Base-by-base conservation (phyloP, 306 rosid species). In the Oxytropis ochrocephala region DNA sequence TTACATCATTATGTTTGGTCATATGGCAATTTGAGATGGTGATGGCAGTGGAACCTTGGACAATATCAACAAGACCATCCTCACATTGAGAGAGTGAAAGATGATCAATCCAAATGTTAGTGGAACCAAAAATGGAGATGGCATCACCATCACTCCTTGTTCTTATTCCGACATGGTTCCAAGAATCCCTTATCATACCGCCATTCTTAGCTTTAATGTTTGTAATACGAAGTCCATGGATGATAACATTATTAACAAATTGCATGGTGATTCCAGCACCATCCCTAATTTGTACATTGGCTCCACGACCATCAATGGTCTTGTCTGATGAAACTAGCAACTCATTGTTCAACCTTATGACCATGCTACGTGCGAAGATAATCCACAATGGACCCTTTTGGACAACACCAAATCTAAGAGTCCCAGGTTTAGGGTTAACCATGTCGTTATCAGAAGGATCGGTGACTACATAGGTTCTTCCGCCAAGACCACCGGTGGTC, bases 61-160 rank as follows among this genome's bases (percentile, higher is more conserved):
- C 51, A 11, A 74, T 2, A 44, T 74, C 79, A 2, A 74, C 13
- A 13, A 74, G 79, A 32, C 79, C 79, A 65, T 74, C 79, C 4
- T 59, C 67, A 13, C 59, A 30, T 0, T 65, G 5, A 32, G 79
- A 74, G 7, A 74, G 66, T 18, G 79, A 74, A 44, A 64, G 0
- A 65, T 74, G 79, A 33, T 74, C 79, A 30, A 74, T 44, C 79
- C 79, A 74, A 19, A 74, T 13, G 16, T 74, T 74, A 3, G 79
- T 12, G 4, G 73, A 36, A 1, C 51, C 67, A 56, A 54, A 74
- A 13, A 74, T 4, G 1, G 79, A 74, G 55, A 74, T 32, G 18
- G 79, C 79, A 74, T 74, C 79, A 33, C 79, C 79, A 13, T 74
- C 79, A 10, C 79, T 74, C 12, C 33, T 64, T 0, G 79, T 74